These are phyloP conservation scores for Thermomyces lanuginosus DNA, from an alignment of 2,329 filamentous ascomycete species.

Conservation along the genomic window DNA sequence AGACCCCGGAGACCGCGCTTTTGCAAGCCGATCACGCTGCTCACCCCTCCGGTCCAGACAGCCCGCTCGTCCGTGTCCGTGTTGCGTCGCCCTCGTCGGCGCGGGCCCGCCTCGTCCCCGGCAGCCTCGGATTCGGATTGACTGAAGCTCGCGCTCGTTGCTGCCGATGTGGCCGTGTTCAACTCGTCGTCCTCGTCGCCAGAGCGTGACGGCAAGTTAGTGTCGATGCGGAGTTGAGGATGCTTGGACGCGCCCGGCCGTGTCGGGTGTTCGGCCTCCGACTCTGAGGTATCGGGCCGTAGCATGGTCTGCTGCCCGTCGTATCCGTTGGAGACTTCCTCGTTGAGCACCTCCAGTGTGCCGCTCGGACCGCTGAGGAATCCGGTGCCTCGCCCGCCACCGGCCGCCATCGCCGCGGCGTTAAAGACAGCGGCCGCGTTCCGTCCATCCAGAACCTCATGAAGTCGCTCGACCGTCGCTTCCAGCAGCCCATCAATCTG, in stretches of 20 bases:
- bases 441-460: conserved; percentile 73
- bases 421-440: conserved; percentile 98
- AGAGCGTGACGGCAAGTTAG: conserved; percentile 15
- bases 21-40: conserved; percentile 81
- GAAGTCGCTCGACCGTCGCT: conserved; percentile 78
- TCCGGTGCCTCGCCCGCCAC: conserved; percentile 70
- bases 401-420: conserved; percentile 92
- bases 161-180: conserved; percentile 22
- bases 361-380: conserved; percentile 41
- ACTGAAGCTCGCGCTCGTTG: conserved; percentile 22
- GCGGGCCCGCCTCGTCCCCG: conserved; percentile 17
- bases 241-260: conserved; percentile 12
- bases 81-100: conserved; percentile 20
- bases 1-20: conserved; percentile 80
- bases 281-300: conserved; percentile 25
- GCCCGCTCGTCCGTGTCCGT: conserved; percentile 35
- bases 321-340: conserved; percentile 9
- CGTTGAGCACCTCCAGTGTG: conserved; percentile 27
- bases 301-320: conserved; percentile 15
- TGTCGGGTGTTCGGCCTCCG: conserved; percentile 18
- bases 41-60: conserved; percentile 59
- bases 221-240: conserved; percentile 26
- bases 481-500: conserved; percentile 84
- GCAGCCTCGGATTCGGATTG: conserved; percentile 20
- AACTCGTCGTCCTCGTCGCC: conserved; percentile 24